Evolutionary conservation across 2,329 filamentous ascomycete species (phyloP).

Genomic region (Verruconis gallopava): DNA sequence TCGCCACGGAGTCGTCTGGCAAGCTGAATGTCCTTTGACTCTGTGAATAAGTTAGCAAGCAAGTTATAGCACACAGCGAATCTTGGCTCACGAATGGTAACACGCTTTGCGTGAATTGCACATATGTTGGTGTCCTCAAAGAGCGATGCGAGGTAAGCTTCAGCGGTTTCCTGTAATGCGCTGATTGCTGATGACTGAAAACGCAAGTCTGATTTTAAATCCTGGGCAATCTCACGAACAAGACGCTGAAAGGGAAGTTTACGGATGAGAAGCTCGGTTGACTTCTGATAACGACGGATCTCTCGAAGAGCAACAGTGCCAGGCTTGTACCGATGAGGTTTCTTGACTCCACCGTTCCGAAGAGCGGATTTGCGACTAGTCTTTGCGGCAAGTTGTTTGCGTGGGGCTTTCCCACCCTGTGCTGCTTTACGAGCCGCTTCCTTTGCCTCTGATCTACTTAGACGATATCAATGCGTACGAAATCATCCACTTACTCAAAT

Average conservation of each 20-base stretch:
- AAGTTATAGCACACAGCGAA: neutral
- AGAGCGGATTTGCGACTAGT: conserved; percentile 96
- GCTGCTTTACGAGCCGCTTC: too few relatives aligned
- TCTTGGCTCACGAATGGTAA: conserved; percentile 52
- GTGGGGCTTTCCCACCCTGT: conserved; percentile 59
- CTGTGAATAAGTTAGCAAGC: conserved; percentile 23
- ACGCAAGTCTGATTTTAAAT: conserved; percentile 57
- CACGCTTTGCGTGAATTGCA: conserved; percentile 89
- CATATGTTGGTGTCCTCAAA: conserved; percentile 94
- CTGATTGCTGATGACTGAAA: conserved; percentile 95
- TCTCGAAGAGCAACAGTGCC: conserved; percentile 82
- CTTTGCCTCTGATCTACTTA: too few relatives aligned
- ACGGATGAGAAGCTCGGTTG: conserved; percentile 70
- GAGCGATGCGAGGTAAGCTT: conserved; percentile 90
- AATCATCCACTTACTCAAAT: too few relatives aligned
- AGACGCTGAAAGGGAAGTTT: conserved; percentile 71
- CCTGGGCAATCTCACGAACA: conserved; percentile 60
- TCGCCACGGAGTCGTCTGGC: conserved; percentile 47
- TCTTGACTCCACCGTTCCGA: conserved; percentile 64
- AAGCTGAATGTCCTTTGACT: conserved; percentile 96
- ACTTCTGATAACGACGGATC: conserved; percentile 81
- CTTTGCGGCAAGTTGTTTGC: conserved; percentile 99
- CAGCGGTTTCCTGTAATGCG: conserved; percentile 87
- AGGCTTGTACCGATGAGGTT: conserved; percentile 42
- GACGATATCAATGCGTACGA: too few relatives aligned